Evolutionary conservation across 345 rosid species (phyloP).

Genomic region (Corymbia maculata): DNA sequence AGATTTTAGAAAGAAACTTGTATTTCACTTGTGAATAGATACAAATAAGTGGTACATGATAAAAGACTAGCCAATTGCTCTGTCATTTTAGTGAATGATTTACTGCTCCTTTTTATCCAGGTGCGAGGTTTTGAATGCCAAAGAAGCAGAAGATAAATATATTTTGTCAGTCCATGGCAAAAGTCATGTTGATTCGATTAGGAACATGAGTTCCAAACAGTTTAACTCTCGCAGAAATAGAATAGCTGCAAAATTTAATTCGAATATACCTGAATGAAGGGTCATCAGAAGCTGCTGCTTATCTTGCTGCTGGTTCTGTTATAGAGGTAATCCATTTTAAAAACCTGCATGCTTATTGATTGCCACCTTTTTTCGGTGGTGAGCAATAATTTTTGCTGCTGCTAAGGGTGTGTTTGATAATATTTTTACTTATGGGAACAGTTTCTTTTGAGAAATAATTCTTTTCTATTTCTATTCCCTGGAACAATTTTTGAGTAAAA

Average conservation of each 20-base stretch:
- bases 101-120: conserved; percentile 17
- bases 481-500: no score
- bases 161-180: conserved; percentile 50
- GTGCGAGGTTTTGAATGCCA: conserved; percentile 63
- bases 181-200: conserved; percentile 54
- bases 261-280: conserved; percentile 78
- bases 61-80: not conserved
- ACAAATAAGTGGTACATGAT: not conserved
- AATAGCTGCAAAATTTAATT: conserved; percentile 54
- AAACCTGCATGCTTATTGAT: not conserved
- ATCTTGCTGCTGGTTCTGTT: conserved; percentile 85
- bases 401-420: no score
- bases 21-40: no score
- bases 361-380: not conserved
- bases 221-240: conserved; percentile 36
- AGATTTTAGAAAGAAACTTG: no score
- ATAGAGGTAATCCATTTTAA: conserved; percentile 38
- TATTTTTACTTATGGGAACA: no score
- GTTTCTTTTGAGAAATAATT: no score
- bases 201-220: conserved; percentile 50
- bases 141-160: conserved; percentile 56
- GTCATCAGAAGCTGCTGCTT: conserved; percentile 82
- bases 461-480: no score
- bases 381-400: not conserved
- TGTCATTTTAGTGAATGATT: not conserved